Evolutionary conservation across 176 grass and related monocot species (phyloP), one percentile per base, ranked within the genome.

Genomic region (Carex kokanica): DNA sequence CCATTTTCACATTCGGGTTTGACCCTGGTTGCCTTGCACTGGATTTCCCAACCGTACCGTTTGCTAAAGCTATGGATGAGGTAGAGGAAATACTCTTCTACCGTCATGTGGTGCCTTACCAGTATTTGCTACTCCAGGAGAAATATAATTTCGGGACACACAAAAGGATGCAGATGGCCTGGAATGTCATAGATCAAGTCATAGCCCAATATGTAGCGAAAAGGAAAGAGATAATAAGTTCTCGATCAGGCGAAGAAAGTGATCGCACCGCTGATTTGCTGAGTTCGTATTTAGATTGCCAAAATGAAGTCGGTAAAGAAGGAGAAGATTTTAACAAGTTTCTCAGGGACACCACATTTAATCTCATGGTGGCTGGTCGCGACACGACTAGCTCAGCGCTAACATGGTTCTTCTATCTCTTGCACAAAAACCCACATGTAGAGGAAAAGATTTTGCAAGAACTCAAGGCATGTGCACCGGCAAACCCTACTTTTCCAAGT

Each of bases 371-470:
- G 32, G 94, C 94, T 3, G 94, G 94, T 83, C 84, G 91, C 0
- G 91, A 94, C 88, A 90, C 88, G 13, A 92, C 90, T 11, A 88
- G 89, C 55, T 84, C 92, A 6, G 83, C 90, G 0, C 20, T 92
- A 29, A 90, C 94, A 0, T 97, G 94, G 94, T 90, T 97, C 88
- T 97, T 97, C 86, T 97, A 85, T 69, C 83, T 97, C 15, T 85
- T 97, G 57, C 25, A 88, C 58, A 84, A 77, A 23, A 91, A 97
- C 88, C 91, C 90, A 0, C 41, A 71, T 40, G 88, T 87, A 0
- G 85, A 97, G 84, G 49, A 81, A n/a, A 89, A 24, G 80, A 90
- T 97, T 78, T 81, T 97, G 40, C 40, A 85, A 21, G 94, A 97
- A 71, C 82, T 97, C 49, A 79, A 63, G 5, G 27, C 38, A 1